Evolutionary conservation across 441 rosid species (phyloP).

Genomic region (Pelargonium australe): DNA sequence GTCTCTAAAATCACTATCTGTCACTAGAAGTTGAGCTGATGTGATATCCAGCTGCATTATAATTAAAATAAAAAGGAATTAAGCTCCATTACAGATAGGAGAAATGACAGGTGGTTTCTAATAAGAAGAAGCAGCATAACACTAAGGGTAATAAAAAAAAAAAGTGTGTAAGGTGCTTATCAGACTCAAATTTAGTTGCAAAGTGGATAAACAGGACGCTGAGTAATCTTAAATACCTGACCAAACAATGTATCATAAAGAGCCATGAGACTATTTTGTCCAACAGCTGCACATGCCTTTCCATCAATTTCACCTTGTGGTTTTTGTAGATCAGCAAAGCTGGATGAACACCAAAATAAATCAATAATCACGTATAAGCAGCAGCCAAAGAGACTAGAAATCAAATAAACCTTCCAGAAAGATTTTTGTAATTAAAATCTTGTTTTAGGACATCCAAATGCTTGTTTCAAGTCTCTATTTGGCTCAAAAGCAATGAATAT

Average conservation of each 20-base stretch:
- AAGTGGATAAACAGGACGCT: background rate
- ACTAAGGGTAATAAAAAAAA: background rate
- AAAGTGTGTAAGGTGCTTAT: background rate
- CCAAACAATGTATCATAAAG: conserved; percentile 76
- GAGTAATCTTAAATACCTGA: conserved; percentile 45
- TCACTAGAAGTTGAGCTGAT: conserved; percentile 91
- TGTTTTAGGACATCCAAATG: too few species aligned
- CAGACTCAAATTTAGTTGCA: background rate
- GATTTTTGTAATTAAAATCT: background rate
- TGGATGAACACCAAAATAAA: conserved; percentile 19
- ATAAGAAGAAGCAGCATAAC: background rate
- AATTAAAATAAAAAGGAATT: background rate
- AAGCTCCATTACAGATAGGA: background rate
- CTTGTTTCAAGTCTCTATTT: too few species aligned
- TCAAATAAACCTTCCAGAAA: background rate
- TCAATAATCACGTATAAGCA: background rate
- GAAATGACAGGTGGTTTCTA: background rate
- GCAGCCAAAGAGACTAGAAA: background rate
- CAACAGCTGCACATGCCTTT: conserved; percentile 98
- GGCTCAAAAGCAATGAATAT: too few species aligned
- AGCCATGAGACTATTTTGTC: conserved; percentile 96
- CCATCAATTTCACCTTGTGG: conserved; percentile 88
- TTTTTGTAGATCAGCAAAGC: conserved; percentile 94
- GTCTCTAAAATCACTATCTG: conserved; percentile 82
- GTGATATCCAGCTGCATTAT: conserved; percentile 78